Conservation (phyloP, 1,139 yeast species). For the Nadsonia commutata region DNA sequence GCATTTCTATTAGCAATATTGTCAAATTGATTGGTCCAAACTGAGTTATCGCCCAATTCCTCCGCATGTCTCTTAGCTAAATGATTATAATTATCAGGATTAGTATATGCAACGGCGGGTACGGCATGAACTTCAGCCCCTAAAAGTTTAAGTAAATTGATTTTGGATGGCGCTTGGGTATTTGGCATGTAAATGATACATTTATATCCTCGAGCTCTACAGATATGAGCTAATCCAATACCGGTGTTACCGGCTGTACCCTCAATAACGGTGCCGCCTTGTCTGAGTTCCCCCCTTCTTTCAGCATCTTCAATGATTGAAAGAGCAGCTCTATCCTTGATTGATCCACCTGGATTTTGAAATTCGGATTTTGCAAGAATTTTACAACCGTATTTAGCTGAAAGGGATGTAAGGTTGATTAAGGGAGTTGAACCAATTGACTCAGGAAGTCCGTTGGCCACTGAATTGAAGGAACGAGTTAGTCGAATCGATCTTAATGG, state of each 20-base stretch:
- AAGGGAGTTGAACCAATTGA: conserved; percentile 87
- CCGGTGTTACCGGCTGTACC: conserved; percentile 80
- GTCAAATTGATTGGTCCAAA: conserved; percentile 88
- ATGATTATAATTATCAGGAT: conserved; percentile 74
- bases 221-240: conserved; percentile 78
- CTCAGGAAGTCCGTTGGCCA: conserved; percentile 43
- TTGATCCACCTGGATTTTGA: conserved; percentile 92
- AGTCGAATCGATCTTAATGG: no score
- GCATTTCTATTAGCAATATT: conserved; percentile 78
- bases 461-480: no score
- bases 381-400: conserved; percentile 52
- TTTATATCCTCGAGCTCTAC: conserved; percentile 69
- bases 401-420: conserved; percentile 46
- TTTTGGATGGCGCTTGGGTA: conserved; percentile 67
- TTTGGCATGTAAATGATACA: conserved; percentile 84
- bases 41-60: conserved; percentile 41
- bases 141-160: conserved; percentile 52
- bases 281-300: conserved; percentile 42
- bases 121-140: conserved; percentile 86
- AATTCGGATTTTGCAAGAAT: conserved; percentile 82
- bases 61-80: conserved; percentile 80
- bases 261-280: conserved; percentile 62
- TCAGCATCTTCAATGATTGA: conserved; percentile 73
- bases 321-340: conserved; percentile 82
- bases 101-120: conserved; percentile 72